A percentile compares a stretch with the other conserved stretches of the same genome.
These are phyloP conservation scores for Mycena leptocephala DNA, from an alignment of 768 basidiomycete species.

Conservation along the genomic window DNA sequence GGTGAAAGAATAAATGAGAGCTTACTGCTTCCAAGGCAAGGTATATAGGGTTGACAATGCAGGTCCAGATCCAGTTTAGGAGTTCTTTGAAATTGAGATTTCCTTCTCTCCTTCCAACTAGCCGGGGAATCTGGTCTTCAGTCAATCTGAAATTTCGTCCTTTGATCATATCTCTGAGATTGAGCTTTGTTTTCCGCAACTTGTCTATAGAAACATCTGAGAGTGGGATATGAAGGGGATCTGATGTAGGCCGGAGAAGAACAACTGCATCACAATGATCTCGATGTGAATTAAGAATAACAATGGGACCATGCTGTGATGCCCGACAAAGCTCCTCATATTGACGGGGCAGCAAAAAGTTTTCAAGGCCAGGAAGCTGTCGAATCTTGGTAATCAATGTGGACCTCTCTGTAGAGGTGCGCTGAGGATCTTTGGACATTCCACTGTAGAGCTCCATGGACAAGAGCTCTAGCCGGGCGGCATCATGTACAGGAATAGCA, in stretches of 20 bases:
- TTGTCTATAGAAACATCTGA: background rate
- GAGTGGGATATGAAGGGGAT: background rate
- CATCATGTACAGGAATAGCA: background rate
- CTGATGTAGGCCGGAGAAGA: background rate
- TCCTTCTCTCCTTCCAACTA: background rate
- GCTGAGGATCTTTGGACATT: background rate
- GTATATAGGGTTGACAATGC: background rate
- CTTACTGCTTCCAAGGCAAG: background rate
- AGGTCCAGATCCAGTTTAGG: background rate
- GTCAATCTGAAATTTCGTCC: background rate
- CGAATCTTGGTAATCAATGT: background rate
- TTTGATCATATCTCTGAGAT: background rate
- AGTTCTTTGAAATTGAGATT: background rate
- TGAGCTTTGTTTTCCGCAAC: background rate
- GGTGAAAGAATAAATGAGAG: background rate
- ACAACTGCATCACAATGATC: slow-evolving; percentile 1
- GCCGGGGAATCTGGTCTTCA: background rate
- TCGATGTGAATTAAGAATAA: background rate
- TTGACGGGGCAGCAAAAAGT: background rate
- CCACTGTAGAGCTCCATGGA: background rate
- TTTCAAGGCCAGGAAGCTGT: background rate
- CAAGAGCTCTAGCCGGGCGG: background rate
- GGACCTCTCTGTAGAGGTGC: background rate
- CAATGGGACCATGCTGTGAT: slow-evolving; percentile 1
- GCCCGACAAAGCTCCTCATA: background rate